These are phyloP conservation scores for Symbiodinium natans DNA, from an alignment of 73 alveolate species.

Conservation along the genomic window DNA sequence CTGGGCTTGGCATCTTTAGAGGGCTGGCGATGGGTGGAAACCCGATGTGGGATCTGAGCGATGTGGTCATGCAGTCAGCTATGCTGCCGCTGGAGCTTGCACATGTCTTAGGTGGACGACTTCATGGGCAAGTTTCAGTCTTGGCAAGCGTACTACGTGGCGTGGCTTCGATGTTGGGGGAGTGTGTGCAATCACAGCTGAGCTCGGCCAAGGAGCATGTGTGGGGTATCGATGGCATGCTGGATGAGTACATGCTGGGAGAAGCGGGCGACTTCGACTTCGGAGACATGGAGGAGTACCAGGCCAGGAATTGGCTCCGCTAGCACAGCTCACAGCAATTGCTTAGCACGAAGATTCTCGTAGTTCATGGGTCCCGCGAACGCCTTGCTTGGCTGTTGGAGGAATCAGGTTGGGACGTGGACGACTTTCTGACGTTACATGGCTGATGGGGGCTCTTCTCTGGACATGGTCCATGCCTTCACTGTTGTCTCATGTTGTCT, in stretches of 20 bases:
- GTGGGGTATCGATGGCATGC: conserved; percentile 73
- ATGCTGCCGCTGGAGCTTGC: no score
- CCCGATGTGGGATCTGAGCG: no score
- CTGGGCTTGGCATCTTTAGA: no score
- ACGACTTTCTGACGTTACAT: conserved; percentile 23
- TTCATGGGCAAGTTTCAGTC: conserved; percentile 76
- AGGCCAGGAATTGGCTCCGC: neutral
- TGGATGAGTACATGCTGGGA: conserved; percentile 76
- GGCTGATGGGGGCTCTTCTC: conserved; percentile 8
- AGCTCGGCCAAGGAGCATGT: conserved; percentile 30
- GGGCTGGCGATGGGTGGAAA: no score
- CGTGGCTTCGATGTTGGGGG: neutral
- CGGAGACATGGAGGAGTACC: conserved; percentile 53
- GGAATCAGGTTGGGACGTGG: conserved; percentile 54
- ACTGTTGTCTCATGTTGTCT: no score
- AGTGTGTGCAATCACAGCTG: neutral
- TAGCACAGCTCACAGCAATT: no score
- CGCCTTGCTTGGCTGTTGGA: neutral
- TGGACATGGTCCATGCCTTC: no score
- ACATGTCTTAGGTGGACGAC: conserved; percentile 25
- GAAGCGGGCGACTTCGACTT: conserved; percentile 48
- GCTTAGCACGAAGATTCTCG: no score
- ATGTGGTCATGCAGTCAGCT: no score
- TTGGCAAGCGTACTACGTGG: conserved; percentile 80
- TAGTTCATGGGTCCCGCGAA: no score